Conservation (phyloP, 225 moss, liverwort and hornwort species). For the Sphagnum contortum region DNA sequence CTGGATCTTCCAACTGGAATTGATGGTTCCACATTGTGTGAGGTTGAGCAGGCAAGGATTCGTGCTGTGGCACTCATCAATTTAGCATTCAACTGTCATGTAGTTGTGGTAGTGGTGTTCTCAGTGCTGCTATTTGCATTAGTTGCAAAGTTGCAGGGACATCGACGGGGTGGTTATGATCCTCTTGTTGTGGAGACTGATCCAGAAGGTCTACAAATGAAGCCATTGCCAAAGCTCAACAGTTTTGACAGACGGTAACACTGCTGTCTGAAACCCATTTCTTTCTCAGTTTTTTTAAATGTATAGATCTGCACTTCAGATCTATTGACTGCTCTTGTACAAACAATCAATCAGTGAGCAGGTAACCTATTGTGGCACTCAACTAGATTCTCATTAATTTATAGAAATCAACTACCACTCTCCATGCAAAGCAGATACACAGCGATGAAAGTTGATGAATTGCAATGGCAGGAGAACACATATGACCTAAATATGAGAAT, state of each 20-base stretch:
- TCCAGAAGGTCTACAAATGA: conserved; percentile 60
- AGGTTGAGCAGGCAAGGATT: conserved; percentile 50
- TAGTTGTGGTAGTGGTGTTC: conserved; percentile 58
- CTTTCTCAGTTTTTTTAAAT: too few species aligned
- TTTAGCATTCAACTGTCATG: conserved; percentile 76
- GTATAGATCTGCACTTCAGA: too few species aligned
- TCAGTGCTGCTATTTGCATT: conserved; percentile 51
- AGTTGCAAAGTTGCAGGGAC: conserved; percentile 66
- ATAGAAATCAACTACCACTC: too few species aligned
- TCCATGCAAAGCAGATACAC: too few species aligned
- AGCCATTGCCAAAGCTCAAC: conserved; percentile 44
- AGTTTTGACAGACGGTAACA: conserved; percentile 42
- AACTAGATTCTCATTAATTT: too few species aligned
- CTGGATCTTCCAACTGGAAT: conserved; percentile 76
- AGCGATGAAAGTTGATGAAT: too few species aligned
- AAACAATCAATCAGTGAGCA: too few species aligned
- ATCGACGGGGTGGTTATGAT: conserved; percentile 59
- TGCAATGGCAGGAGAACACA: too few species aligned
- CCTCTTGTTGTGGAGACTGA: conserved; percentile 53
- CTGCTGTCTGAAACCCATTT: background rate
- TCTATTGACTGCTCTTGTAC: too few species aligned
- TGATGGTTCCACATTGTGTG: conserved; percentile 79
- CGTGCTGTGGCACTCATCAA: conserved; percentile 79
- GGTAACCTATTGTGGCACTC: too few species aligned
- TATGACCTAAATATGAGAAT: too few species aligned